Conservation (phyloP, 345 rosid species). For the Crucihimalaya himalaica region DNA sequence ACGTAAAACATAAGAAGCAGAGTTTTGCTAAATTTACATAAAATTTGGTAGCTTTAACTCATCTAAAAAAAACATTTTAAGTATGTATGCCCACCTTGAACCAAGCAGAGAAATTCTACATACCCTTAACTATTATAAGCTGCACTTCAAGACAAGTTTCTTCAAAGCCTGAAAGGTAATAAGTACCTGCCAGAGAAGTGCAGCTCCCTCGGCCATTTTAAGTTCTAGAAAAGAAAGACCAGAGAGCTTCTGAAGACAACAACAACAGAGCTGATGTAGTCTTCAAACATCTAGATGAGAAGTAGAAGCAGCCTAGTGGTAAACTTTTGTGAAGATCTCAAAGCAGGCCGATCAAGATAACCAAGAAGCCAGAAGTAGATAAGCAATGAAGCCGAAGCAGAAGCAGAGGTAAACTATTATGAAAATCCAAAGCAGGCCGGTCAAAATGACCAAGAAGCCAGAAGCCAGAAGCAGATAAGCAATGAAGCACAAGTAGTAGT, state of each 20-base stretch:
- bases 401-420: background rate
- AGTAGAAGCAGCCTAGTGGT: constrained; percentile 7
- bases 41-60: no score
- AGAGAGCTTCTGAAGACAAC: constrained; percentile 6
- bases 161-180: background rate
- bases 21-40: no score
- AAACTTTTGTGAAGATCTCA: constrained; percentile 18
- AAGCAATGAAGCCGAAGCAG: constrained; percentile 32
- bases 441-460: constrained; percentile 51
- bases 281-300: constrained; percentile 20
- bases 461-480: constrained; percentile 21
- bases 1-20: no score
- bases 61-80: no score
- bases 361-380: constrained; percentile 48
- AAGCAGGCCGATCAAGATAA: constrained; percentile 13
- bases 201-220: background rate
- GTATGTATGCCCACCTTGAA: background rate
- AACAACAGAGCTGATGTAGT: constrained; percentile 28
- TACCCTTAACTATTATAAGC: background rate
- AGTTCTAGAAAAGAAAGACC: constrained; percentile 4
- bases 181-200: constrained; percentile 17
- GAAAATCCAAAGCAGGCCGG: background rate
- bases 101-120: background rate
- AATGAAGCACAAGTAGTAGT: background rate
- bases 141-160: background rate